Evolutionary conservation across 345 rosid species (phyloP), one percentile per base, ranked within the genome.

Genomic region (Limnanthes douglasii): DNA sequence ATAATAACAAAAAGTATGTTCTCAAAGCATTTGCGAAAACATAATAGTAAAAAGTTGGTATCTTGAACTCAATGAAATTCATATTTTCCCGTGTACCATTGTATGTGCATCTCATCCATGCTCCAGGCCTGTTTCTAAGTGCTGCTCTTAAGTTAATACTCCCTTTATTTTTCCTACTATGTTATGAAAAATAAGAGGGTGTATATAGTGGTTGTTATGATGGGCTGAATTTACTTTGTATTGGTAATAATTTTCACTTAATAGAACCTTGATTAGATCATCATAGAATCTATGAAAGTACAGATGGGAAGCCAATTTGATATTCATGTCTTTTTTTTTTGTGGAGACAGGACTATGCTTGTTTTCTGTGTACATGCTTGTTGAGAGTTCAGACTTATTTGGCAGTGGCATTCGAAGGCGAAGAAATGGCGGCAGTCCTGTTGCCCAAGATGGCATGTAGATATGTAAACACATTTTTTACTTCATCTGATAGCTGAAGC

Each of bases 351-450:
- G 92, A 34, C 54, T 79, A 20, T 83, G 84, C 65, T 41, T 79
- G 45, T 83, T 84, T 68, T 88, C 94, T 51, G 62, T 79, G 28
- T 79, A 64, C 66, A 66, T 66, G 61, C 50, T 83, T 20, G 70
- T 67, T 4, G 75, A 73, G 62, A 69, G 34, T 57, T 69, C 71
- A 1, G 73, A 61, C 30, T 53, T 71, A 19, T 43, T 64, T 60
- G 58, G 64, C 39, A 41, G 48, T 8, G 25, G 48, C 13, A 20
- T 62, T 32, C 42, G 61, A 19, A 59, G 68, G 53, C 73, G 59
- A 39, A 51, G 61, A 46, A 58, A 61, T 37, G 51, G 58, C 15
- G 44, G 43, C 14, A n/a, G n/a, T n/a, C 6, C 51, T 17, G 47
- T 42, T 5, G 78, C 68, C 34, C 55, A 41, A 21, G 74, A 70